Conservation (phyloP, 305 asterid genomes). For the Fraxinus platypoda region DNA sequence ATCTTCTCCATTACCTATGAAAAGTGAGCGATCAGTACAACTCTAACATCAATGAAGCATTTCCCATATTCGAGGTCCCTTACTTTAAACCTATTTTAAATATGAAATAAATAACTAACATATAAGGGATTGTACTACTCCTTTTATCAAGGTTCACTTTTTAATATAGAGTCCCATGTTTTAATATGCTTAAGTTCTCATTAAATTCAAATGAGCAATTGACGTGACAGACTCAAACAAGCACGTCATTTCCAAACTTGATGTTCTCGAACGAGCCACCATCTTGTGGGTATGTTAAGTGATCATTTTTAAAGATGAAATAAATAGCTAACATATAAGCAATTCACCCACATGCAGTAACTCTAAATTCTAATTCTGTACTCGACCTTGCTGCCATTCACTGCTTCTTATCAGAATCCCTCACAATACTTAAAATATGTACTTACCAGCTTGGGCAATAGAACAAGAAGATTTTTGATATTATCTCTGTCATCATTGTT, state of each 20-base stretch:
- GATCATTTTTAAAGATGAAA: not conserved
- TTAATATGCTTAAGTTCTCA: not conserved
- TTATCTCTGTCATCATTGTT: no score
- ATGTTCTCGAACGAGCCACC: not conserved
- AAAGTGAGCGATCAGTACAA: not conserved
- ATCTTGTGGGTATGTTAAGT: not conserved
- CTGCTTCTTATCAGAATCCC: no score
- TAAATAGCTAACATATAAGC: not conserved
- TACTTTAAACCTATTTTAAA: not conserved
- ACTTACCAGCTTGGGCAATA: no score
- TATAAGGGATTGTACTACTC: no score
- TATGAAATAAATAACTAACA: not conserved
- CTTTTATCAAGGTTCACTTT: not conserved
- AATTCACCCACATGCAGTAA: no score
- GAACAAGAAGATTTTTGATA: no score
- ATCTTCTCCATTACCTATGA: not conserved
- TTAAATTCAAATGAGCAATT: not conserved
- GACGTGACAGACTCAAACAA: not conserved
- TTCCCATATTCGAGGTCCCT: not conserved
- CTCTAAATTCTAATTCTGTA: no score
- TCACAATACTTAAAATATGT: no score
- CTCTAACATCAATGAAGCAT: not conserved
- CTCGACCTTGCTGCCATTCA: no score
- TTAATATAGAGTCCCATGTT: no score
- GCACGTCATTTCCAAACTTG: not conserved